phyloP scores from a whole-genome alignment of 2,329 filamentous ascomycete genomes.

The Diaporthe longicolla region DNA sequence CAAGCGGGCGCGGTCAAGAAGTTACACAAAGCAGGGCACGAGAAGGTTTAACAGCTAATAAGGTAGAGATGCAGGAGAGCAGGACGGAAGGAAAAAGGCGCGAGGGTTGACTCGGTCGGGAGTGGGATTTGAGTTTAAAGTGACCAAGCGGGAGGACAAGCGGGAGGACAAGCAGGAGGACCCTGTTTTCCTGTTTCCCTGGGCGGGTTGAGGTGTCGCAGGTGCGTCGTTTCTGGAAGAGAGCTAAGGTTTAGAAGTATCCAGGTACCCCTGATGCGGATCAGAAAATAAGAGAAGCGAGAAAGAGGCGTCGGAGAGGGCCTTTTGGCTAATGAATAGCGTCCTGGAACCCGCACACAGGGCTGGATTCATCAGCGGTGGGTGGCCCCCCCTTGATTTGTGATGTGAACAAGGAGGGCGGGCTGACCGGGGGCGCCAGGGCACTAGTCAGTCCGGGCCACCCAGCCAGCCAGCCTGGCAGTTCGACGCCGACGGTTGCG shows the following conservation, averaged over 20 bases:
- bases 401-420: constrained; percentile 19
- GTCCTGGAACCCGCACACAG: constrained; percentile 5
- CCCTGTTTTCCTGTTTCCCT: no score
- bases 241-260: constrained; percentile 11
- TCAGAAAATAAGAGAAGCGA: constrained; percentile 12
- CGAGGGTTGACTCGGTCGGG: constrained; percentile 11
- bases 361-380: constrained; percentile 24
- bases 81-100: neutral
- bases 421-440: constrained; percentile 8
- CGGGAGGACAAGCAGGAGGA: no score
- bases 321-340: constrained; percentile 1
- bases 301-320: constrained; percentile 2
- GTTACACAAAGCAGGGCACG: constrained; percentile 13
- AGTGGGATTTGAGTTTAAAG: constrained; percentile 1
- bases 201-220: constrained; percentile 10
- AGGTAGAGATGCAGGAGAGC: neutral
- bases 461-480: no score
- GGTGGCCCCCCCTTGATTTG: constrained; percentile 19
- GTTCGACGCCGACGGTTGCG: neutral
- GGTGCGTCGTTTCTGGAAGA: constrained; percentile 4
- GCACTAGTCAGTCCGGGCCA: constrained; percentile 23
- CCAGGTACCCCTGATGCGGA: constrained; percentile 27
- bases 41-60: neutral
- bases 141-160: neutral
- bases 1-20: constrained; percentile 1